phyloP scores from a whole-genome alignment of 1,284 basidiomycete genomes.

The Cutaneotrichosporon curvatum region DNA sequence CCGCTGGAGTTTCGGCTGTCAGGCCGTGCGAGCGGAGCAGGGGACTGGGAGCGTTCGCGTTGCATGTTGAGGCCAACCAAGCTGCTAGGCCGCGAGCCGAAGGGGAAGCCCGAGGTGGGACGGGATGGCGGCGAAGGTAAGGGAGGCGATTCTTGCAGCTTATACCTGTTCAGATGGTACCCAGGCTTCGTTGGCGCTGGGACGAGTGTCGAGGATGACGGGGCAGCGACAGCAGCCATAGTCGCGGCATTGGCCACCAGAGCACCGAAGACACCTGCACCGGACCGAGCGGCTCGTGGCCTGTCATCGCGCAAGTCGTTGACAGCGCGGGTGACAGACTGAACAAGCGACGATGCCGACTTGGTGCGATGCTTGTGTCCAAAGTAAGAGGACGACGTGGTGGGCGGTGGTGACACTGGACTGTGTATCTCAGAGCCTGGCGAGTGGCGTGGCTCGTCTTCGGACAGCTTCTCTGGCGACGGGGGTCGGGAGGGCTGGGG shows the following conservation, averaged over 20 bases:
- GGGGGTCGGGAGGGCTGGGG: not conserved
- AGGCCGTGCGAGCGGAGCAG: not conserved
- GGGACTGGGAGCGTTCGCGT: slow-evolving; percentile 18
- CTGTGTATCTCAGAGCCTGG: not conserved
- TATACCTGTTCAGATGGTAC: slow-evolving; percentile 3
- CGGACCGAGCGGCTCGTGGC: slow-evolving; percentile 53
- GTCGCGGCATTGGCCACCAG: slow-evolving; percentile 66
- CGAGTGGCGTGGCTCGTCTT: not conserved
- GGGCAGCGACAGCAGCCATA: slow-evolving; percentile 56
- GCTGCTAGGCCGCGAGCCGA: slow-evolving; percentile 18
- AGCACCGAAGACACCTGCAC: slow-evolving; percentile 64
- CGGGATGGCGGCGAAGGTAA: slow-evolving; percentile 12
- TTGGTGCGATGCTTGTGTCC: slow-evolving; percentile 1
- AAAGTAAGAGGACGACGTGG: not conserved
- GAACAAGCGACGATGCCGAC: not conserved
- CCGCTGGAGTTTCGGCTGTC: no score
- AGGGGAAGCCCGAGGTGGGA: slow-evolving; percentile 1
- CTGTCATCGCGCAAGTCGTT: slow-evolving; percentile 31
- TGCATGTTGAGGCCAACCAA: slow-evolving; percentile 8
- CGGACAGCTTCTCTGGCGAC: not conserved
- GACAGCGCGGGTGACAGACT: not conserved
- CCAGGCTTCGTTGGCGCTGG: slow-evolving; percentile 30
- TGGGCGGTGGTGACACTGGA: not conserved
- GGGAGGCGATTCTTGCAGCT: not conserved
- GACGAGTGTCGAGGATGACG: slow-evolving; percentile 51